phyloP scores from a whole-genome alignment of 2,329 filamentous ascomycete species.

The Coniochaeta sp. region DNA sequence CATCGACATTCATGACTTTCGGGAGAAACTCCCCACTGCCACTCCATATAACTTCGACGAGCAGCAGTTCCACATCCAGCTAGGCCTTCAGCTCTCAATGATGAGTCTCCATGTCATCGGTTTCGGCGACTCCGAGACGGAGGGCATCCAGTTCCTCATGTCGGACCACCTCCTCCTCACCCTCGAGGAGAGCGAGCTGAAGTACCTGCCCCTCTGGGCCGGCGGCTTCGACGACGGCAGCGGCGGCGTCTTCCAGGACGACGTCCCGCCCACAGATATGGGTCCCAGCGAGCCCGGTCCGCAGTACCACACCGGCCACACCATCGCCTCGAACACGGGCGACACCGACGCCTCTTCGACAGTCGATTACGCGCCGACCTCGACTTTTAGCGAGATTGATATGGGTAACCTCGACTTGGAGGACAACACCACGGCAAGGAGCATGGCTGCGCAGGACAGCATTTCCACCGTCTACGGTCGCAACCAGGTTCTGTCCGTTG shows the following conservation, averaged over 20 bases:
- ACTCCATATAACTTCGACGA: background rate
- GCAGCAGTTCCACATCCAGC: constrained; percentile 2
- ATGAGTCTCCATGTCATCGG: background rate
- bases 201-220: constrained; percentile 59
- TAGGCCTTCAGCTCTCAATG: background rate
- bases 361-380: constrained; percentile 17
- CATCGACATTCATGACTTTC: background rate
- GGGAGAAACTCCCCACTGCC: background rate
- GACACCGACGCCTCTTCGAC: constrained; percentile 22
- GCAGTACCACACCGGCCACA: constrained; percentile 35
- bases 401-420: constrained; percentile 24
- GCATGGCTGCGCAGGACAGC: constrained; percentile 10
- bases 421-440: background rate
- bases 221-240: constrained; percentile 46
- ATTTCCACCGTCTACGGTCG: constrained; percentile 14
- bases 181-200: constrained; percentile 48
- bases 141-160: constrained; percentile 22
- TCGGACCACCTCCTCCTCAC: constrained; percentile 41
- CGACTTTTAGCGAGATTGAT: constrained; percentile 17
- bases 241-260: constrained; percentile 37
- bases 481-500: constrained; percentile 23
- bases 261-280: constrained; percentile 32
- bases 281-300: constrained; percentile 39
- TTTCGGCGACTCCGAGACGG: constrained; percentile 15
- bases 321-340: constrained; percentile 18